phyloP scores from a whole-genome alignment of 805 yeast genomes.

The Lipomyces lipofer region DNA sequence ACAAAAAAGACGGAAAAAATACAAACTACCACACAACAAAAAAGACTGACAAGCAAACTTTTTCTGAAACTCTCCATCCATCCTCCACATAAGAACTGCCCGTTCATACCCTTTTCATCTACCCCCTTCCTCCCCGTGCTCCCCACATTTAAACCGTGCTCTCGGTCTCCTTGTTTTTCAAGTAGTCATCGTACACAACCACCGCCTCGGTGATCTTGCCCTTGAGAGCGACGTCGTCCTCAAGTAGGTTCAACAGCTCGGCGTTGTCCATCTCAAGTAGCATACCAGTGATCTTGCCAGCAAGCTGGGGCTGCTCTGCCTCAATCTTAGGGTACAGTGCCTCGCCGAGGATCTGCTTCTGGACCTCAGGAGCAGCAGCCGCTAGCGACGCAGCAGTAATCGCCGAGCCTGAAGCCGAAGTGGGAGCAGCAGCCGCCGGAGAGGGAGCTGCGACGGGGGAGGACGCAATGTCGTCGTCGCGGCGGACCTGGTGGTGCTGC shows the following conservation, averaged over 20 bases:
- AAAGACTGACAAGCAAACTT: slow-evolving; percentile 1
- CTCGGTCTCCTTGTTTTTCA: slow-evolving; percentile 36
- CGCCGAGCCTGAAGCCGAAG: slow-evolving; percentile 35
- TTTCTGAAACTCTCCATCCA: too few relatives aligned
- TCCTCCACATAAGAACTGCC: background rate
- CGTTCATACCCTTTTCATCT: background rate
- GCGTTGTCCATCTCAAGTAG: slow-evolving; percentile 90
- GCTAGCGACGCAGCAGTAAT: slow-evolving; percentile 52
- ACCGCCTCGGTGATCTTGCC: slow-evolving; percentile 92
- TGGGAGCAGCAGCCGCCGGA: slow-evolving; percentile 30
- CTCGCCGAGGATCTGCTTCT: slow-evolving; percentile 97
- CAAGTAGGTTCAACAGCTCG: slow-evolving; percentile 84
- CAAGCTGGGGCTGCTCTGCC: slow-evolving; percentile 87
- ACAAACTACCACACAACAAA: background rate
- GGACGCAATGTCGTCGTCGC: slow-evolving; percentile 18
- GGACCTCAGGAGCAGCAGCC: slow-evolving; percentile 70
- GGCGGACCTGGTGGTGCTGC: slow-evolving; percentile 19
- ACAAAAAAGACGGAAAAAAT: background rate
- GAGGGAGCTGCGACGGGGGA: slow-evolving; percentile 14
- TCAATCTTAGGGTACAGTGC: slow-evolving; percentile 91
- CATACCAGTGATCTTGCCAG: slow-evolving; percentile 99
- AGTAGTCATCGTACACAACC: slow-evolving; percentile 89
- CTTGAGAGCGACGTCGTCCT: slow-evolving; percentile 85
- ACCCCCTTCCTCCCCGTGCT: slow-evolving; percentile 8
- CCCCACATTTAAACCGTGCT: too few relatives aligned